Base-by-base conservation (phyloP, 1,284 basidiomycete species). In the Fomitopsis schrenkii region DNA sequence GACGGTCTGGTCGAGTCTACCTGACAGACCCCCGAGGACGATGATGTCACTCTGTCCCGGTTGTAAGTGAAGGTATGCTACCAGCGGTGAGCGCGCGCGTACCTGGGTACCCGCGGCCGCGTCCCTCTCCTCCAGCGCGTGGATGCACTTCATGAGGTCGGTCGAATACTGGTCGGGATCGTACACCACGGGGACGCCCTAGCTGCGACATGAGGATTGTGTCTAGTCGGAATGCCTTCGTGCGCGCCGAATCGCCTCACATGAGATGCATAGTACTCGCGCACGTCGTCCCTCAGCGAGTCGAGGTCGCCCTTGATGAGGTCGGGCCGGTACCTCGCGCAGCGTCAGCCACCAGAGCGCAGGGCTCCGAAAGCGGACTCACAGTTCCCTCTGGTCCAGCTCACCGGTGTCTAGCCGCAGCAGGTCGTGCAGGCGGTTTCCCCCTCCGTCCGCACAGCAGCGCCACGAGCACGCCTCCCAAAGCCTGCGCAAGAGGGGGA, bases 231-330 rank as follows among this genome's bases (percentile, higher is more conserved):
- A 33, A 15, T 9, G 14, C 30, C 48, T 22, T 50, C 48, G 17
- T 33, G 17, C 45, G 19, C 22, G 8, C 26, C 40, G 19, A 8
- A 36, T 14, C 36, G 15, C 57, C 64, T 50, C 61, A 90, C 93
- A 65, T 81, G 77, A 0, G 75, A 71, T 15, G 77, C 73, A 71
- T 97, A 98, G 70, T 85, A 94, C 7, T 73, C 71, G 41, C 79
- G 79, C 12, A 96, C 94, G 54, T 95, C 90, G 2, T 80, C 73
- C 9, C 92, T 81, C 36, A 98, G 72, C 8, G 95, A 97, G 74
- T 98, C 97, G 36, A 98, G 75, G 72, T 99, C 97, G 12, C 96
- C 97, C 72, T 94, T 94, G 72, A 99, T 92, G 36, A 96, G 75
- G 70, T 97, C 83, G 0, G 97, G 97, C 1, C 88, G 71, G 71